Evolutionary conservation across 805 yeast genomes (phyloP).

Genomic region (Ogataea pini): DNA sequence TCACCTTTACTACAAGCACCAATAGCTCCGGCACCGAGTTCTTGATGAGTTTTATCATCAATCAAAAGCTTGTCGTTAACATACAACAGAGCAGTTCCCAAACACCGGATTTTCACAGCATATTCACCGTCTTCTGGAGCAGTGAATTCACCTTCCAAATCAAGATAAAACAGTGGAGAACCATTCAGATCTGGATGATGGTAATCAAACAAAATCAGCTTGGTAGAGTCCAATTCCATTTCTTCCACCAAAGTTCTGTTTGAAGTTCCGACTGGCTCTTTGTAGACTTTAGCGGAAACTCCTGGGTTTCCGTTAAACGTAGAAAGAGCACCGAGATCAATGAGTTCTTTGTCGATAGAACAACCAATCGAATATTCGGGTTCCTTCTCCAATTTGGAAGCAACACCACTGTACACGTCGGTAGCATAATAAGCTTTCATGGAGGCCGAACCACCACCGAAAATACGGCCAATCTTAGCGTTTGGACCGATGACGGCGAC

Average conservation of each 20-base stretch:
- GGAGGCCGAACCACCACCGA: conserved; percentile 68
- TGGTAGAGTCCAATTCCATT: conserved; percentile 21
- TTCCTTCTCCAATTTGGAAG: conserved; percentile 25
- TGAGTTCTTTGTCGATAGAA: conserved; percentile 23
- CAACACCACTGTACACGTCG: conserved; percentile 20
- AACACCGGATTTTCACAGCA: conserved; percentile 40
- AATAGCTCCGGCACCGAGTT: conserved; percentile 41
- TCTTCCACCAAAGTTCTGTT: conserved; percentile 34
- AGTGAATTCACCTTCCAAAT: conserved; percentile 39
- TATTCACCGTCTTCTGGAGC: conserved; percentile 43
- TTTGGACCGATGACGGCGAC: conserved; percentile 64
- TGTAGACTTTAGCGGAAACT: conserved; percentile 30
- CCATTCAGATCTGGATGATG: conserved; percentile 21
- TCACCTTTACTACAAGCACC: conserved; percentile 33
- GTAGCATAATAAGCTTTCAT: conserved; percentile 26
- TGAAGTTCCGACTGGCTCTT: conserved; percentile 27
- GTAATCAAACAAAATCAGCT: conserved; percentile 28
- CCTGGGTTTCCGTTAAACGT: conserved; percentile 30
- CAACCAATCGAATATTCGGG: conserved; percentile 39
- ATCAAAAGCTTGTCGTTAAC: conserved; percentile 44
- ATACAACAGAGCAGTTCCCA: conserved; percentile 46
- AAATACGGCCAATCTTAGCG: conserved; percentile 48
- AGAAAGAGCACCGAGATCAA: conserved; percentile 19
- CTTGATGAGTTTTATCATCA: conserved; percentile 46
- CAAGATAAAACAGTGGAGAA: conserved; percentile 37